Conservation (phyloP, 768 basidiomycete genomes). For the Cubamyces lactineus region DNA sequence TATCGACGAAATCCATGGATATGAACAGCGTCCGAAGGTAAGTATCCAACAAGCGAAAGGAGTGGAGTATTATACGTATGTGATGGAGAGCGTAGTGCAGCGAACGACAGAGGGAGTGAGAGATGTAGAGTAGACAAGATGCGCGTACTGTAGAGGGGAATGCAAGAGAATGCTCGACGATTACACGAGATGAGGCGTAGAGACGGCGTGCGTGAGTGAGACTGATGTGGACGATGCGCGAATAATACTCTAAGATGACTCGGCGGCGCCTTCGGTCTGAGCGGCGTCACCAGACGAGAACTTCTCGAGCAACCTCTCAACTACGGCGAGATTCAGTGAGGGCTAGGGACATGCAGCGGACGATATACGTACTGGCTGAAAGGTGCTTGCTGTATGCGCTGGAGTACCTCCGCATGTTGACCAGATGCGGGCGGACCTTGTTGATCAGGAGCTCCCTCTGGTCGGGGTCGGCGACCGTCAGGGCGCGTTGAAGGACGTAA, state of each 20-base stretch:
- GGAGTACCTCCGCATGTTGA: conserved; percentile 70
- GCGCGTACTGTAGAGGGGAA: conserved; percentile 12
- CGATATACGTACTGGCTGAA: conserved; percentile 63
- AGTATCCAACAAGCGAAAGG: conserved; percentile 27
- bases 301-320: conserved; percentile 71
- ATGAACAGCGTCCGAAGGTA: conserved; percentile 22
- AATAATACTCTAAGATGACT: conserved; percentile 6
- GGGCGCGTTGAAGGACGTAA: conserved; percentile 83
- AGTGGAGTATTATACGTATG: conserved; percentile 25
- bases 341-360: background rate
- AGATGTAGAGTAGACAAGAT: conserved; percentile 20
- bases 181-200: background rate
- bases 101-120: conserved; percentile 4
- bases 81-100: conserved; percentile 20
- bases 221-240: conserved; percentile 5
- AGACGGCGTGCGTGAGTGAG: conserved; percentile 3
- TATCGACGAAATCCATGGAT: conserved; percentile 22
- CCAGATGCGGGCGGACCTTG: conserved; percentile 68
- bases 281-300: conserved; percentile 28
- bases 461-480: conserved; percentile 67
- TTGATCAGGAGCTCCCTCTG: conserved; percentile 69
- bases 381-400: conserved; percentile 82
- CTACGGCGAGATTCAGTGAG: conserved; percentile 38
- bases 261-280: conserved; percentile 6
- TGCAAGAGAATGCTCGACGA: conserved; percentile 12